A percentile compares a stretch with the other conserved stretches of the same genome.
These are phyloP conservation scores for Arthroderma sp. DNA, from an alignment of 2,329 filamentous ascomycete genomes.

Conservation along the genomic window DNA sequence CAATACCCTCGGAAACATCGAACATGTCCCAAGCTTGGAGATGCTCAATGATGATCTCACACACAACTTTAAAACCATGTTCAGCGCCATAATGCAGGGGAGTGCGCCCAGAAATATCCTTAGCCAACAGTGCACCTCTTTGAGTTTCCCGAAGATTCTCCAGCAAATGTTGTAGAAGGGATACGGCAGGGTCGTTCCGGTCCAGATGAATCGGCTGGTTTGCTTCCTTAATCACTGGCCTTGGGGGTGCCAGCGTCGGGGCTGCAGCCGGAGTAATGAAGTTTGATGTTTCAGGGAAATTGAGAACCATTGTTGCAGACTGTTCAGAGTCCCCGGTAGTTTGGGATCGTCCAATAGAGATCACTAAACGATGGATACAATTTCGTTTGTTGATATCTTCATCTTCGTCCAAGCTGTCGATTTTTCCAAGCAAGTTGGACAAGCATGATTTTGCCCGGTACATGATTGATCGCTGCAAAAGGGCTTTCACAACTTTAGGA, in stretches of 20 bases:
- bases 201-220: constrained; percentile 46
- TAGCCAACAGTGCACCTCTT: constrained; percentile 44
- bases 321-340: constrained; percentile 41
- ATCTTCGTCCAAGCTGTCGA: constrained; percentile 64
- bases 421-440: constrained; percentile 52
- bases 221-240: constrained; percentile 53
- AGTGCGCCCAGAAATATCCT: constrained; percentile 12
- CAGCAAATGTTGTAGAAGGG: constrained; percentile 50
- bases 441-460: constrained; percentile 64
- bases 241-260: constrained; percentile 48
- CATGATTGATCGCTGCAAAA: constrained; percentile 42
- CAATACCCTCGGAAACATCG: constrained; percentile 70
- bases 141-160: constrained; percentile 57
- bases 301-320: constrained; percentile 38
- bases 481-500: constrained; percentile 40
- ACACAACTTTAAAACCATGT: constrained; percentile 86
- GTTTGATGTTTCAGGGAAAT: constrained; percentile 46
- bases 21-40: constrained; percentile 87
- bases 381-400: constrained; percentile 92
- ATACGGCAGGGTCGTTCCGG: constrained; percentile 62
- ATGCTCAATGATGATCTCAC: constrained; percentile 70
- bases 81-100: constrained; percentile 48
- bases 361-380: constrained; percentile 81
- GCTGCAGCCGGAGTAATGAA: constrained; percentile 70
- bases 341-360: constrained; percentile 71